A percentile compares a stretch with the other conserved stretches of the same genome.
These are phyloP conservation scores for Gossypium gossypioides DNA, from an alignment of 441 rosid genomes.

Conservation along the genomic window DNA sequence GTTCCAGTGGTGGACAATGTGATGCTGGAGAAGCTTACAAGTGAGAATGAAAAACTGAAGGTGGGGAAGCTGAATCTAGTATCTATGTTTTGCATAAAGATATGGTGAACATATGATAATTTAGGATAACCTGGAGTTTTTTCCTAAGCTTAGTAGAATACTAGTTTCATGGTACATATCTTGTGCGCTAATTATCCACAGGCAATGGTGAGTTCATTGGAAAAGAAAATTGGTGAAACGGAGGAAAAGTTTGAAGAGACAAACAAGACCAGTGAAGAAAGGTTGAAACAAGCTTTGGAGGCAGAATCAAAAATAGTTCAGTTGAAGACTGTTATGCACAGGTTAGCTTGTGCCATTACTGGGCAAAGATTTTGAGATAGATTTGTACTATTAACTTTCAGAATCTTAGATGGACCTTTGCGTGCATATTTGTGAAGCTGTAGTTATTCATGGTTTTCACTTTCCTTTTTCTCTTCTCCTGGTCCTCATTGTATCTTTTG, in stretches of 20 bases:
- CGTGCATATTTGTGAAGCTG: neutral
- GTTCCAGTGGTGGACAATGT: slow-evolving; percentile 66
- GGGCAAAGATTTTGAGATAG: neutral
- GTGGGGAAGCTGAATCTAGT: slow-evolving; percentile 29
- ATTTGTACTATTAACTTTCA: neutral
- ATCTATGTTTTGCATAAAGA: neutral
- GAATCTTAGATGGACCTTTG: neutral
- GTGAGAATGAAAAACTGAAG: slow-evolving; percentile 89
- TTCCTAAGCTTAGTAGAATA: slow-evolving; percentile 11
- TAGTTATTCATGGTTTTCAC: neutral
- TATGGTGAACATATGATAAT: neutral
- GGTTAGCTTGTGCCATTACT: slow-evolving; percentile 32
- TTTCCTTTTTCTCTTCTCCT: slow-evolving; percentile 4
- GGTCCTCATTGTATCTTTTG: slow-evolving; percentile 19
- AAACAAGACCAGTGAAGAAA: slow-evolving; percentile 70
- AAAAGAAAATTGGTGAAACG: slow-evolving; percentile 69
- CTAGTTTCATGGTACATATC: neutral
- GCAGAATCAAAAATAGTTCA: slow-evolving; percentile 79
- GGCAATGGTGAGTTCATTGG: slow-evolving; percentile 71
- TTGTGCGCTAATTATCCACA: slow-evolving; percentile 26
- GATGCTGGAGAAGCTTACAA: slow-evolving; percentile 52
- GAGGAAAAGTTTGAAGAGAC: slow-evolving; percentile 83
- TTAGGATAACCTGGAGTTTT: neutral
- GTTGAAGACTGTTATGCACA: slow-evolving; percentile 81
- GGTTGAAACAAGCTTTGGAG: slow-evolving; percentile 81